Percentiles rank a stretch among this genome's conserved stretches.
Evolutionary conservation across 305 asterid species (phyloP).

Genomic region (Fraxinus velutina): DNA sequence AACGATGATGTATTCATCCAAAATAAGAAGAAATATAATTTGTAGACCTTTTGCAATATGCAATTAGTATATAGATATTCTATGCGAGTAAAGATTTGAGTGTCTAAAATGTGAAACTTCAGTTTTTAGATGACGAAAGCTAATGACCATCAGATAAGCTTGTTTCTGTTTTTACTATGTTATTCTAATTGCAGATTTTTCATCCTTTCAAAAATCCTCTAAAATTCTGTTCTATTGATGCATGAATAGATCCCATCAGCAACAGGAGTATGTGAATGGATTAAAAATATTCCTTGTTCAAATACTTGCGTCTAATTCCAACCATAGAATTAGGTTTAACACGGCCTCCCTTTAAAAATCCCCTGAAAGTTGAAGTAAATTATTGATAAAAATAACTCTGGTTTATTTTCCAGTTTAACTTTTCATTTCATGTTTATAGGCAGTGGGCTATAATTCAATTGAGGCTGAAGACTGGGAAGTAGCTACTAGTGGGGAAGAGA

Average conservation of each 20-base stretch:
- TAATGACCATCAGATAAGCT: not conserved
- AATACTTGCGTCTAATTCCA: not conserved
- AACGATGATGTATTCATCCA: not conserved
- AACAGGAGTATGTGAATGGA: not conserved
- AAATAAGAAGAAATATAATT: not conserved
- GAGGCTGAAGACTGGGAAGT: constrained; percentile 99
- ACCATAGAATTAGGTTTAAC: not conserved
- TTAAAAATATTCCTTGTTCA: constrained; percentile 1
- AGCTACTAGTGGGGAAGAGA: constrained; percentile 96
- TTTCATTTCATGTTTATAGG: constrained; percentile 43
- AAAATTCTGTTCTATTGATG: not conserved
- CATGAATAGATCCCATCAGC: constrained; percentile 8
- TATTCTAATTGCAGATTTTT: constrained; percentile 19
- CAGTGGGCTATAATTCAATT: constrained; percentile 97
- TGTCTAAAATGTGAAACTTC: not conserved
- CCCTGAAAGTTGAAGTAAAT: not conserved
- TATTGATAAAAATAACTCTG: constrained; percentile 9
- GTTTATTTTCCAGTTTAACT: constrained; percentile 1
- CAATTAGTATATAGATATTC: constrained; percentile 4
- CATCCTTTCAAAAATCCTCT: constrained; percentile 13
- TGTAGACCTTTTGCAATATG: not conserved
- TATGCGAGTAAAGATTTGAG: not conserved
- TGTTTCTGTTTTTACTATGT: constrained; percentile 8
- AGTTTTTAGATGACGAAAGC: constrained; percentile 2
- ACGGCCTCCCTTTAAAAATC: not conserved